Base-by-base conservation (phyloP, 495 filamentous ascomycete species). In the Penicillium mononematosum region DNA sequence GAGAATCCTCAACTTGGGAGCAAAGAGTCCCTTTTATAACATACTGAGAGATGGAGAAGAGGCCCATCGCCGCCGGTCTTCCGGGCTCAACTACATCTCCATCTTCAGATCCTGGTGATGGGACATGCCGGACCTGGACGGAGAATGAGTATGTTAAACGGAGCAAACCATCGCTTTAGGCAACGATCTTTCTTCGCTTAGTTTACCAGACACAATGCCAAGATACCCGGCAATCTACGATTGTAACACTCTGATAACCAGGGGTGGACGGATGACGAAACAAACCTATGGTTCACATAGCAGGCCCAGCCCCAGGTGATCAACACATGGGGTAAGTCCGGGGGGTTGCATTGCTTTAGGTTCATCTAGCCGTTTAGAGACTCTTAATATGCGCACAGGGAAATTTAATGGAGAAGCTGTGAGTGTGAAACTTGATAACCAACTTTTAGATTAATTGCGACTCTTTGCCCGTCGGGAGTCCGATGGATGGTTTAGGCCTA, bases 401-500 rank as follows among this genome's bases (percentile, higher is more conserved):
- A n/a, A 39, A 4, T 31, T 20, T 38, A 39, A 17, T 32, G 56
- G 31, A 58, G 32, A 53, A 31, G 32, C 25, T 53, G 43, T 41
- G 56, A 48, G 27, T 42, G 43, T 53, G 17, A 42, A 58, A 42
- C 56, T 53, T 48, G 49, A 32, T 25, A 3, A 31, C 31, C 31
- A 6, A 25, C 0, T 24, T 58, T 58, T 58, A 58, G 41, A 53
- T 58, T 25, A 14, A 46, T 25, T 42, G 34, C 43, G 32, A 47
- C 43, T 47, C 49, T 58, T 47, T 34, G 56, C 49, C 56, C 56
- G 56, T 58, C 56, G 56, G 56, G 24, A 43, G 56, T 58, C 56
- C 56, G 56, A 47, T 38, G 25, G 22, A 58, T 58, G 32, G 34
- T 58, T 22, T 5, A 43, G 22, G 16, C 41, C n/a, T 52, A 2